phyloP scores from a whole-genome alignment of 495 filamentous ascomycete species.

The Aspergillus baeticus region DNA sequence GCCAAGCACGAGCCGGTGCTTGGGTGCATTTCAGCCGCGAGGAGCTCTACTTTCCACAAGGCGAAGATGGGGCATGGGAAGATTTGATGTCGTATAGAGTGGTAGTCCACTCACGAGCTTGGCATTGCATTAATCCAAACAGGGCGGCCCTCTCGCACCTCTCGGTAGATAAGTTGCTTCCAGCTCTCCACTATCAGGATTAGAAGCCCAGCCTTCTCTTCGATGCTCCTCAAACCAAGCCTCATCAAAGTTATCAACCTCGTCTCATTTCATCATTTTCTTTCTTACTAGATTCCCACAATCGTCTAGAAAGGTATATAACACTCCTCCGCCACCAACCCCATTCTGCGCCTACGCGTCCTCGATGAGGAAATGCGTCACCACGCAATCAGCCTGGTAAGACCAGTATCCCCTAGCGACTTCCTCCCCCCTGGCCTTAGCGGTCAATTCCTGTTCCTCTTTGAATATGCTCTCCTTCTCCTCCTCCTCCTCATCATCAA shows the following conservation, averaged over 20 bases:
- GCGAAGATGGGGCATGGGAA: too few relatives aligned
- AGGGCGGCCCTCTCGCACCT: not conserved
- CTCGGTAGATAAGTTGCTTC: not conserved
- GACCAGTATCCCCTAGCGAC: not conserved
- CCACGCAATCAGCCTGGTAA: not conserved
- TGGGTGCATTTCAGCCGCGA: too few relatives aligned
- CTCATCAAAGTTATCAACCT: not conserved
- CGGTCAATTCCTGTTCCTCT: not conserved
- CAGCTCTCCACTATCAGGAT: not conserved
- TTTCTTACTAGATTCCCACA: not conserved
- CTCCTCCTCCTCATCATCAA: not conserved
- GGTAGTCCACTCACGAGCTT: too few relatives aligned
- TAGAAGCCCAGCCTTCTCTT: not conserved
- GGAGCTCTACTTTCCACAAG: too few relatives aligned
- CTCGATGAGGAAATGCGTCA: not conserved
- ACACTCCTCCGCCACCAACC: not conserved
- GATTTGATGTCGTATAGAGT: too few relatives aligned
- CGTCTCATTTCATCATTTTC: not conserved
- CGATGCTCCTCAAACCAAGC: not conserved
- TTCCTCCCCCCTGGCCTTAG: not conserved
- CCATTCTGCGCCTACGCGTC: not conserved
- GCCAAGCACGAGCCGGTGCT: too few relatives aligned
- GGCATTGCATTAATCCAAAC: too few relatives aligned
- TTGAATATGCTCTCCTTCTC: too few relatives aligned
- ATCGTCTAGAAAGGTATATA: not conserved